Conservation (phyloP, 768 basidiomycete genomes). For the Myochromella boudieri region DNA sequence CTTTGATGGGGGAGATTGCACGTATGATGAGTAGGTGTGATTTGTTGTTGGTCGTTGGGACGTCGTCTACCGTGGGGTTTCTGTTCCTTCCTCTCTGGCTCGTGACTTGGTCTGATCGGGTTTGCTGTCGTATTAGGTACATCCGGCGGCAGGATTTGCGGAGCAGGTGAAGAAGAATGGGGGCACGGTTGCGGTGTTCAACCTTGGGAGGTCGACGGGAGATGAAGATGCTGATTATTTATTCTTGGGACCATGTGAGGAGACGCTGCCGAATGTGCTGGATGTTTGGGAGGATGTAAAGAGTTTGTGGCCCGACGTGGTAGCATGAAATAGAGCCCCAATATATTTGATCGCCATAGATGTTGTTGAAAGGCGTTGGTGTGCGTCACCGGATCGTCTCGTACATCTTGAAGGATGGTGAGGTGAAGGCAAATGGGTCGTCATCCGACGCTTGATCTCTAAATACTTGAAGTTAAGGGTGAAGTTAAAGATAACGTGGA, state of each 20-base stretch:
- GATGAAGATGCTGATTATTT: conserved; percentile 45
- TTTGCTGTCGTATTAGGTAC: conserved; percentile 25
- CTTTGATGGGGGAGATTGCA: conserved; percentile 33
- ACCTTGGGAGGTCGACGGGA: conserved; percentile 30
- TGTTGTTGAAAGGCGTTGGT: too few relatives aligned
- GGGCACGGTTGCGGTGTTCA: conserved; percentile 41
- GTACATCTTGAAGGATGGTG: conserved; percentile 66
- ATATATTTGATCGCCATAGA: too few relatives aligned
- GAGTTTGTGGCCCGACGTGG: conserved; percentile 5
- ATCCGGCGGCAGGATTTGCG: conserved; percentile 35
- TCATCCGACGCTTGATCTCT: conserved; percentile 54
- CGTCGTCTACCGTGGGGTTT: conserved; percentile 36
- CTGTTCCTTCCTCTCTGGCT: not conserved
- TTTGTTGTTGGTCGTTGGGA: conserved; percentile 43
- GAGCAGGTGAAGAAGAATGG: conserved; percentile 30
- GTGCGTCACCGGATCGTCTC: conserved; percentile 76
- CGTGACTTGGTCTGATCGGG: not conserved
- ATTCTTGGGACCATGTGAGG: conserved; percentile 48
- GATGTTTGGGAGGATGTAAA: conserved; percentile 19
- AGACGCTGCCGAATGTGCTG: conserved; percentile 38
- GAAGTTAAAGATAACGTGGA: not conserved
- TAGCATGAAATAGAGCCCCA: too few relatives aligned
- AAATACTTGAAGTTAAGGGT: conserved; percentile 8
- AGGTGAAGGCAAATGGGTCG: conserved; percentile 73
- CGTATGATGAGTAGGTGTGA: conserved; percentile 32